These are phyloP conservation scores for Fusarium marasasianum DNA, from an alignment of 2,329 filamentous ascomycete species.

Conservation along the genomic window DNA sequence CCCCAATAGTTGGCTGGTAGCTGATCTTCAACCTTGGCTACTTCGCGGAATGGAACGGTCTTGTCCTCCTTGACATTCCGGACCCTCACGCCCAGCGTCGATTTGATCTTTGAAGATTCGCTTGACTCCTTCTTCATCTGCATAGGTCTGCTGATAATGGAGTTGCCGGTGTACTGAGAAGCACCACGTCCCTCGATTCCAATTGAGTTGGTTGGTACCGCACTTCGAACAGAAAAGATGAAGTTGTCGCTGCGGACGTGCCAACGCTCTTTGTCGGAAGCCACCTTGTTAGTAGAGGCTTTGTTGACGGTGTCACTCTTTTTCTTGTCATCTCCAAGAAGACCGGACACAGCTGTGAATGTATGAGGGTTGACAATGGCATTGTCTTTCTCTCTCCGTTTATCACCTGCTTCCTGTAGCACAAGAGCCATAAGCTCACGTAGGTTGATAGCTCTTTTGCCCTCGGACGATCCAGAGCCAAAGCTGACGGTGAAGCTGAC, in stretches of 20 bases:
- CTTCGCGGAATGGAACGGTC: not conserved
- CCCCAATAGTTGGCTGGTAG: not conserved
- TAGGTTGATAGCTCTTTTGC: fast-evolving
- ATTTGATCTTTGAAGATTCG: not conserved
- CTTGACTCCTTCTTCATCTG: not conserved
- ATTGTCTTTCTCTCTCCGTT: fast-evolving
- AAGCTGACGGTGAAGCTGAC: not conserved
- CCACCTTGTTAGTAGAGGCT: fast-evolving
- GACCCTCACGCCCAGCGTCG: not conserved
- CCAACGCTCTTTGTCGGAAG: fast-evolving
- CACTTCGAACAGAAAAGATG: not conserved
- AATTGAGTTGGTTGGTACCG: fast-evolving
- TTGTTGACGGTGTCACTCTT: not conserved
- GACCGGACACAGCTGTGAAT: not conserved
- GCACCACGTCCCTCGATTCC: not conserved
- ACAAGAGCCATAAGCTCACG: not conserved
- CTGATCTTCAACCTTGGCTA: not conserved
- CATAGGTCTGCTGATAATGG: not conserved
- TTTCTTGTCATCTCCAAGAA: not conserved
- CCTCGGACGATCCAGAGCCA: fast-evolving
- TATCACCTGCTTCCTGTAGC: not conserved
- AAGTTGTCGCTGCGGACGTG: not conserved
- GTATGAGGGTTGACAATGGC: not conserved
- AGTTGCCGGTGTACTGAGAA: fast-evolving
- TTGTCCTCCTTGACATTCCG: fast-evolving